Base-by-base conservation (phyloP, 1,284 basidiomycete species). In the Trichosporon coremiiforme region DNA sequence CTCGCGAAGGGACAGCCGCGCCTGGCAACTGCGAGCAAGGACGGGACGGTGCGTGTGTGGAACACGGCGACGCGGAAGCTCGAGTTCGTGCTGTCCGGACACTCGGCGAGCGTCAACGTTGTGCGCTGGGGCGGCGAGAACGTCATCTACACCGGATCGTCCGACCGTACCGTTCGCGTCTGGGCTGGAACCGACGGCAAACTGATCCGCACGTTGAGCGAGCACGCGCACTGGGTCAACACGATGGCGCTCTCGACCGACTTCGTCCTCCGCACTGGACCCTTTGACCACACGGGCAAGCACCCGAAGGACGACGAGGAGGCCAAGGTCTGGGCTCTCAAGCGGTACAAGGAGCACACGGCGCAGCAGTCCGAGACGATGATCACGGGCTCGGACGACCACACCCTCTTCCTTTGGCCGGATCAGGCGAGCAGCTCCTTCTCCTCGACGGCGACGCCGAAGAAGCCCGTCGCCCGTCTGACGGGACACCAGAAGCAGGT, bases 221-320 rank as follows among this genome's bases (percentile, higher is more conserved):
- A 98, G 74, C 97, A 99, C 77, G 95, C 95, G 0, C 97, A 99
- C 80, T 98, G 95, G 96, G 96, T 99, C 22, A 99, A 95, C 62
- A 98, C 95, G 0, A 89, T 99, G 64, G 91, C 96, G 1, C 87
- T 99, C 68, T 96, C 94, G 78, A 97, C 95, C 15, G 96, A 99
- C 81, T 98, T 95, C 80, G 89, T 96, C 15, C 87, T 98, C 9
- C 90, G 95, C 3, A 98, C 96, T 0, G 96, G 97, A 0, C 94
- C 96, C 0, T 99, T 92, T 76, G 95, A 98, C 80, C 92, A 97
- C 75, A 91, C 88, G 0, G 88, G 87, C 67, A 93, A 92, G 83
- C 86, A 86, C 71, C 90, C 93, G 0, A 84, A 87, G 2, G 89
- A 90, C 22, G 91, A 95, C 69, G 89, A 88, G 78, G 91, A 96